These are phyloP conservation scores for Bipolaris oryzae DNA, from an alignment of 2,329 filamentous ascomycete species.

Conservation along the genomic window DNA sequence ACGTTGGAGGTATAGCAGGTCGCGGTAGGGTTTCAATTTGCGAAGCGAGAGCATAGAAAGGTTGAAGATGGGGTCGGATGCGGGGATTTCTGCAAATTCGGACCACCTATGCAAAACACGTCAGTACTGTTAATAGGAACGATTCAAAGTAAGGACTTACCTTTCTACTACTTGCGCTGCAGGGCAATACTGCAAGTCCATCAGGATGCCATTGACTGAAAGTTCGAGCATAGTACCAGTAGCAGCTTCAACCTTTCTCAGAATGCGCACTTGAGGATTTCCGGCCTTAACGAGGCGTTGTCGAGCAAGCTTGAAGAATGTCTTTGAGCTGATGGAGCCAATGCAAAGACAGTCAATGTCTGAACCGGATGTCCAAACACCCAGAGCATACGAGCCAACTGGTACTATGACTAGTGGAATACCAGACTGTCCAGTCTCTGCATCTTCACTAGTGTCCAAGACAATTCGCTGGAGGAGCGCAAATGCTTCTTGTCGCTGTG, in stretches of 20 bases:
- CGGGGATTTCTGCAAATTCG: slow-evolving; percentile 50
- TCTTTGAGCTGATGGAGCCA: slow-evolving; percentile 64
- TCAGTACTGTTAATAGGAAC: slow-evolving; percentile 10
- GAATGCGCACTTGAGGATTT: slow-evolving; percentile 54
- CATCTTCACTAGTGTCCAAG: slow-evolving; percentile 38
- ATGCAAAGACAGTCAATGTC: slow-evolving; percentile 72
- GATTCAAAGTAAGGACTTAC: slow-evolving; percentile 30
- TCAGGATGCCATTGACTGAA: slow-evolving; percentile 61
- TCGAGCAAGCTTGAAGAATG: slow-evolving; percentile 65
- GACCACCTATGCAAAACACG: slow-evolving; percentile 41
- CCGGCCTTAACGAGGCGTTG: slow-evolving; percentile 60
- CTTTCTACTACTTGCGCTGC: slow-evolving; percentile 61
- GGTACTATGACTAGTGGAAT: slow-evolving; percentile 61
- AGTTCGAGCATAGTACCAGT: slow-evolving; percentile 70
- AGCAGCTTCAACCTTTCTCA: slow-evolving; percentile 64
- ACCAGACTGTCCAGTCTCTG: slow-evolving; percentile 17
- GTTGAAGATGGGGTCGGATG: slow-evolving; percentile 61
- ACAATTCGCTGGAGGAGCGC: slow-evolving; percentile 54
- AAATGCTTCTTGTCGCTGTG: slow-evolving; percentile 54
- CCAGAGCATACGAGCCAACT: slow-evolving; percentile 70
- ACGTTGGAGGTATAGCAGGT: slow-evolving; percentile 64
- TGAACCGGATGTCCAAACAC: slow-evolving; percentile 65
- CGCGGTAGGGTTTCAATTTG: slow-evolving; percentile 69
- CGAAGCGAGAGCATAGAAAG: slow-evolving; percentile 62
- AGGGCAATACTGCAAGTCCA: slow-evolving; percentile 71